Conservation (phyloP, 805 yeast species). For the Kodamaea kakaduensis region DNA sequence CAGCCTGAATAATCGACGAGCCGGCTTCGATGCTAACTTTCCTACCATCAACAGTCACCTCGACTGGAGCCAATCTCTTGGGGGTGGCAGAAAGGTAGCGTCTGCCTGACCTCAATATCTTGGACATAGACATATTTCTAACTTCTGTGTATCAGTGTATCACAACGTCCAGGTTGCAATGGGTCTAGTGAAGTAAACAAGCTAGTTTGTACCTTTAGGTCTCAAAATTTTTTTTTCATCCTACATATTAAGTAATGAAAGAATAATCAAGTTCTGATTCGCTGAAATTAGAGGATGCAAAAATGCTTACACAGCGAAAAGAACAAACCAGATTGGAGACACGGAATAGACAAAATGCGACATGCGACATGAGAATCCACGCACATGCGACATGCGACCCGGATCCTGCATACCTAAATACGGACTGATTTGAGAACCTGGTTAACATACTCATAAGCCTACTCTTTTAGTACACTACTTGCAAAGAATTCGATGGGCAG, state of each 20-base stretch:
- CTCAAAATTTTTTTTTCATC: constrained; percentile 10
- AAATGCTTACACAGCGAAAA: neutral
- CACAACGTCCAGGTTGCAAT: constrained; percentile 5
- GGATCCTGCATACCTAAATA: too few relatives aligned
- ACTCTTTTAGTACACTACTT: too few relatives aligned
- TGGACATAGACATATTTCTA: constrained; percentile 9
- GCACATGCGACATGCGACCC: too few relatives aligned
- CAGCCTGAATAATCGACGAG: constrained; percentile 84
- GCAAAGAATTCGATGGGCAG: too few relatives aligned
- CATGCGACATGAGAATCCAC: too few relatives aligned
- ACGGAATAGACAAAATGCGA: too few relatives aligned
- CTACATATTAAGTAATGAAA: constrained; percentile 13
- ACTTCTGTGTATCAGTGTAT: constrained; percentile 1
- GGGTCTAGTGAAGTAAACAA: constrained; percentile 4
- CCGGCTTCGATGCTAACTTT: constrained; percentile 80
- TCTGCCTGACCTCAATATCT: constrained; percentile 14
- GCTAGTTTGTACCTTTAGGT: constrained; percentile 1
- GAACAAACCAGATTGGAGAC: too few relatives aligned
- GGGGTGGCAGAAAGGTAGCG: constrained; percentile 32
- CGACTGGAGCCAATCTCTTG: constrained; percentile 48
- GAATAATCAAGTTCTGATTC: constrained; percentile 27
- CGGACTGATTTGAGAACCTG: too few relatives aligned
- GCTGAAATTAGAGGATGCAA: constrained; percentile 16
- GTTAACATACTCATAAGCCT: too few relatives aligned
- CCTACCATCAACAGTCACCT: constrained; percentile 62